phyloP scores from a whole-genome alignment of 805 yeast species.

The Scheffersomyces stipitis region DNA sequence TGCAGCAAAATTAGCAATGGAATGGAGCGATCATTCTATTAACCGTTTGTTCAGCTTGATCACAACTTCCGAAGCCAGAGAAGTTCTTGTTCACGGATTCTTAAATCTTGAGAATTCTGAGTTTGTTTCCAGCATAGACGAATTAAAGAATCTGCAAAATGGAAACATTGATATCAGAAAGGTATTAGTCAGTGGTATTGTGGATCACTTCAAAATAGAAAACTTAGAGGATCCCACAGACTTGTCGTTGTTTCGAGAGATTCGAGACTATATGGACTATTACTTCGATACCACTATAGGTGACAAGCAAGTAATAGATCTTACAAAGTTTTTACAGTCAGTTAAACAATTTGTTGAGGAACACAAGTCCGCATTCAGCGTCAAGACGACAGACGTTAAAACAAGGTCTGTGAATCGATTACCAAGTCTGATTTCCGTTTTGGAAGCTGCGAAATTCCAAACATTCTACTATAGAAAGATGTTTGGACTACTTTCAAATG shows the following conservation, averaged over 20 bases:
- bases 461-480: conserved; percentile 58
- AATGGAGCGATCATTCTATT: conserved; percentile 44
- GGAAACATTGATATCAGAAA: conserved; percentile 1
- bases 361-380: conserved; percentile 10
- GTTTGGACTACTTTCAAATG: conserved; percentile 34
- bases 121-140: conserved; percentile 10
- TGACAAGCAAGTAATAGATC: conserved; percentile 25
- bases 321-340: conserved; percentile 18
- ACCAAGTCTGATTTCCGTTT: conserved; percentile 52
- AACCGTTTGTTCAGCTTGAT: conserved; percentile 42
- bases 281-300: conserved; percentile 11
- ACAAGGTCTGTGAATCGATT: conserved; percentile 47
- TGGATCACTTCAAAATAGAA: conserved; percentile 46
- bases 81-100: conserved; percentile 56
- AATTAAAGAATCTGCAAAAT: neutral
- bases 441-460: conserved; percentile 54
- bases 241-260: conserved; percentile 21
- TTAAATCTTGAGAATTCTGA: conserved; percentile 28
- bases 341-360: conserved; percentile 12
- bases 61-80: conserved; percentile 56
- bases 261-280: conserved; percentile 16
- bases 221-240: conserved; percentile 13
- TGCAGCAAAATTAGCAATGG: conserved; percentile 21
- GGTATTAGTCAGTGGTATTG: conserved; percentile 61
- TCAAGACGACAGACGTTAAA: conserved; percentile 52